phyloP scores from a whole-genome alignment of 768 basidiomycete species.

The Tylopilus subfusipes region DNA sequence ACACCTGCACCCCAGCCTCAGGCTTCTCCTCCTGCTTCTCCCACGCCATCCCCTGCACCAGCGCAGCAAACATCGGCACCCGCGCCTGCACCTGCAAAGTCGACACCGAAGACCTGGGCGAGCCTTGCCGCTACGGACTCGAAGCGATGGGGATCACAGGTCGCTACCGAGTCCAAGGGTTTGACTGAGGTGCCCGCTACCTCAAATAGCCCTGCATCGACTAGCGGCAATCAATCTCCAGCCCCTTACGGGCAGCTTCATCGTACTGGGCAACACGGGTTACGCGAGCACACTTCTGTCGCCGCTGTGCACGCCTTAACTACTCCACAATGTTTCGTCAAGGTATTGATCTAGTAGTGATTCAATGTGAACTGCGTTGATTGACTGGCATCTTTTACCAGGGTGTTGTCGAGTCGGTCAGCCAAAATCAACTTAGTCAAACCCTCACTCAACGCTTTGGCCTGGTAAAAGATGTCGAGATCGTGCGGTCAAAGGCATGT shows the following conservation, averaged over 20 bases:
- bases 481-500: constrained; percentile 84
- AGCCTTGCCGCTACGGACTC: constrained; percentile 80
- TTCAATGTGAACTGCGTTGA: not conserved
- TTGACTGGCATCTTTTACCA: constrained; percentile 25
- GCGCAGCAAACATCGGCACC: constrained; percentile 28
- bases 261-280: constrained; percentile 32
- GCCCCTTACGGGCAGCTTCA: constrained; percentile 32
- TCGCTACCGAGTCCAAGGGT: constrained; percentile 74
- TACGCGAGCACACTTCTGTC: constrained; percentile 42
- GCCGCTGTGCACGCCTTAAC: constrained; percentile 60
- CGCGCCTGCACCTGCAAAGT: constrained; percentile 35
- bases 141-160: constrained; percentile 81
- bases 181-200: constrained; percentile 59
- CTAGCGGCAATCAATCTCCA: constrained; percentile 36
- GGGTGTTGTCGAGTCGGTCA: constrained; percentile 71
- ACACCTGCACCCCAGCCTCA: constrained; percentile 17
- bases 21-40: constrained; percentile 18
- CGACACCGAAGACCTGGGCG: constrained; percentile 83
- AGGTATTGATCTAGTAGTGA: constrained; percentile 46
- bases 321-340: constrained; percentile 87
- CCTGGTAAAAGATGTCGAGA: constrained; percentile 81
- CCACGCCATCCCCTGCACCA: constrained; percentile 30
- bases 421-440: constrained; percentile 46
- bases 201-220: constrained; percentile 39
- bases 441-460: constrained; percentile 67